Evolutionary conservation across 352 stramenopile genomes (phyloP).

Genomic region (Pythium aphanidermatum): DNA sequence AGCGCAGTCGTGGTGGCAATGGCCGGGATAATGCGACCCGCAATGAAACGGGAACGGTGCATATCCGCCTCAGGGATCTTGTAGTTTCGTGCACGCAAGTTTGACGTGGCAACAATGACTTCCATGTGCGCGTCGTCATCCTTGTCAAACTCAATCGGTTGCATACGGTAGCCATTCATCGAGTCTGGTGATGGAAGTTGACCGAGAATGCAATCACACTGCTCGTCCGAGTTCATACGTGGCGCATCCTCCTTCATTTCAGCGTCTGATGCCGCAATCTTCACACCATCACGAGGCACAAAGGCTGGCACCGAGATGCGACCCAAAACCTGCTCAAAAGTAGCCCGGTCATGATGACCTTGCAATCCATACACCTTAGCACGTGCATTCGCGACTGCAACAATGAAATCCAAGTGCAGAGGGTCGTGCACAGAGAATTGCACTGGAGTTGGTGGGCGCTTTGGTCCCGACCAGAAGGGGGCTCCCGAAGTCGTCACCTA

Average conservation of each 20-base stretch:
- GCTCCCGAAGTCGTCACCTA: conserved; percentile 93
- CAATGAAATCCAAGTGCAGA: conserved; percentile 95
- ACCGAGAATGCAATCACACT: conserved; percentile 69
- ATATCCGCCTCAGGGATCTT: conserved; percentile 97
- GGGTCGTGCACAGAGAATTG: conserved; percentile 89
- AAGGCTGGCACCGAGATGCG: conserved; percentile 93
- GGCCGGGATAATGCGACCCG: conserved; percentile 99
- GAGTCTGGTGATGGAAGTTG: conserved; percentile 77
- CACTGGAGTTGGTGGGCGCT: conserved; percentile 93
- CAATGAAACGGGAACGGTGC: conserved; percentile 98
- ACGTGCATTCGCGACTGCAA: conserved; percentile 93
- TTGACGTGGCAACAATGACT: conserved; percentile 96
- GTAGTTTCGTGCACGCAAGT: conserved; percentile 97
- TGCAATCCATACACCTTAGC: conserved; percentile 94
- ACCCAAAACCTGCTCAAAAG: conserved; percentile 71
- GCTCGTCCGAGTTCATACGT: conserved; percentile 68
- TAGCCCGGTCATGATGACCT: conserved; percentile 39
- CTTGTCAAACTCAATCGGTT: conserved; percentile 98
- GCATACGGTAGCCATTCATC: conserved; percentile 89
- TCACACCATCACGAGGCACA: conserved; percentile 91
- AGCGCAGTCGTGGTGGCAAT: conserved; percentile 99
- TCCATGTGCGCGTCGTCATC: conserved; percentile 98
- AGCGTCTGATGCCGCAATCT: conserved; percentile 97
- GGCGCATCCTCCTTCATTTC: conserved; percentile 89
- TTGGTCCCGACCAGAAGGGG: conserved; percentile 98